Evolutionary conservation across 2,329 filamentous ascomycete species (phyloP).

Genomic region (Botrytis cinerea): DNA sequence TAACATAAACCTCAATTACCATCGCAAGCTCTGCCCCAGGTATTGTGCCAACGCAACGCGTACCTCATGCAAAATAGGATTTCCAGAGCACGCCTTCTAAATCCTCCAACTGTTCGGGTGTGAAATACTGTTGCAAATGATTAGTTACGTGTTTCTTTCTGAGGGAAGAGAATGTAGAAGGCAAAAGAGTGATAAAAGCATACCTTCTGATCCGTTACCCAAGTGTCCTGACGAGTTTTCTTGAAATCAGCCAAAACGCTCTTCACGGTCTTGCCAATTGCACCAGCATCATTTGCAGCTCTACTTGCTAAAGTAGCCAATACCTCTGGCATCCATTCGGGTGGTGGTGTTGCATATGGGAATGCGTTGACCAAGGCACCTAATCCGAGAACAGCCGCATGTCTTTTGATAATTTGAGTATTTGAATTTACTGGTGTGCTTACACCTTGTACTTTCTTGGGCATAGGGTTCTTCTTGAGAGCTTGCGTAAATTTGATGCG

Average conservation of each 20-base stretch:
- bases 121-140: conserved; percentile 65
- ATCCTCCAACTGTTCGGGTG: conserved; percentile 89
- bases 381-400: conserved; percentile 88
- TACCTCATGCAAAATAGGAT: conserved; percentile 78
- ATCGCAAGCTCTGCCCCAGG: not conserved
- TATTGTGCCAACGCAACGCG: not conserved
- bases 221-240: conserved; percentile 98
- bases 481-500: conserved; percentile 77
- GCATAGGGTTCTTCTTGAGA: conserved; percentile 82
- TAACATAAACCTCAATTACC: not conserved
- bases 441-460: conserved; percentile 68
- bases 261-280: conserved; percentile 96
- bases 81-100: conserved; percentile 97
- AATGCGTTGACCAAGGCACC: conserved; percentile 93
- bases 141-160: not conserved
- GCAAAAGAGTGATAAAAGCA: conserved; percentile 40
- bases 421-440: conserved; percentile 72
- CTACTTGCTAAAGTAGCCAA: conserved; percentile 80
- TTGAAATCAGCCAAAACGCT: conserved; percentile 94
- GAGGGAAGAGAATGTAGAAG: not conserved
- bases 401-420: conserved; percentile 76
- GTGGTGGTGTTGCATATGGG: conserved; percentile 91
- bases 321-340: conserved; percentile 90
- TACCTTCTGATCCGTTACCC: conserved; percentile 97
- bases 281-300: conserved; percentile 84